These are phyloP conservation scores for Meyerozyma athensensis DNA, from an alignment of 1,139 yeast species.

Conservation along the genomic window DNA sequence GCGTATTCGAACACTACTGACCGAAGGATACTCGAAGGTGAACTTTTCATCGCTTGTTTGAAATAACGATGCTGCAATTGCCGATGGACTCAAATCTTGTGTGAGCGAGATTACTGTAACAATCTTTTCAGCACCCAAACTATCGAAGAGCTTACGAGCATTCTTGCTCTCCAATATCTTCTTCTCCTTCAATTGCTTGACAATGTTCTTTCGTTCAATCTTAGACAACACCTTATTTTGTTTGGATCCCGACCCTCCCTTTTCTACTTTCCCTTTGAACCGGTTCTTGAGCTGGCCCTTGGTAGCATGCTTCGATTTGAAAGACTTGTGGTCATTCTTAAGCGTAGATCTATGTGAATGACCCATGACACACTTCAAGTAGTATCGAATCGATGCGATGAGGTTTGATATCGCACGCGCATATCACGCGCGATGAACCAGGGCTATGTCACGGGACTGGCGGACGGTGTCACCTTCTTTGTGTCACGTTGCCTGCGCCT, in stretches of 20 bases:
- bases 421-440: slow-evolving; percentile 6
- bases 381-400: slow-evolving; percentile 11
- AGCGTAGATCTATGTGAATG: slow-evolving; percentile 79
- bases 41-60: slow-evolving; percentile 28
- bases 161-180: slow-evolving; percentile 53
- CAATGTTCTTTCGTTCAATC: slow-evolving; percentile 70
- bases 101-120: slow-evolving; percentile 79
- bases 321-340: slow-evolving; percentile 81
- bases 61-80: slow-evolving; percentile 51
- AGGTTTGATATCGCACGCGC: slow-evolving; percentile 5
- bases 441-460: slow-evolving; percentile 8
- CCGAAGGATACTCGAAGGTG: slow-evolving; percentile 40
- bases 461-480: neutral
- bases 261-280: slow-evolving; percentile 86
- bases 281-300: slow-evolving; percentile 80
- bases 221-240: slow-evolving; percentile 50
- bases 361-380: slow-evolving; percentile 42
- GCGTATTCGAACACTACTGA: slow-evolving; percentile 45
- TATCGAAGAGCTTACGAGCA: slow-evolving; percentile 57
- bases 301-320: slow-evolving; percentile 88
- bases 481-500: slow-evolving; percentile 3
- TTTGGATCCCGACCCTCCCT: slow-evolving; percentile 25
- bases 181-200: slow-evolving; percentile 71
- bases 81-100: slow-evolving; percentile 56
- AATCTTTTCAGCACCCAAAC: slow-evolving; percentile 75